Percentiles rank a stretch among this genome's conserved stretches.
These are phyloP conservation scores for Petunia secreta DNA, from an alignment of 257 asterid species.

Conservation along the genomic window DNA sequence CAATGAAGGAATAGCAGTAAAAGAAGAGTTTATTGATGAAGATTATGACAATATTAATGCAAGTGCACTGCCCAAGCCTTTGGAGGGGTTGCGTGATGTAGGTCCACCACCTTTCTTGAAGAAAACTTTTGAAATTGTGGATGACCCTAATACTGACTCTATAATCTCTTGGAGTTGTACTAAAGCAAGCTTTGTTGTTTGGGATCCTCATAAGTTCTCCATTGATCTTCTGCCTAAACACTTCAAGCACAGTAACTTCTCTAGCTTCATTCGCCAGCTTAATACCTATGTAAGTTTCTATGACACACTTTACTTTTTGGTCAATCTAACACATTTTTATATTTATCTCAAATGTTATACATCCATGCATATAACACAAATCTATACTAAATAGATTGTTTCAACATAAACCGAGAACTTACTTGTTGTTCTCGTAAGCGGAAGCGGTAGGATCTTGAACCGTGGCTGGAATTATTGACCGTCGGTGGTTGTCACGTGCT, in stretches of 20 bases:
- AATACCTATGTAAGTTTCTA: slow-evolving; percentile 74
- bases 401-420: too few relatives aligned
- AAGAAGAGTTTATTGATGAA: slow-evolving; percentile 62
- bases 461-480: too few relatives aligned
- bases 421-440: too few relatives aligned
- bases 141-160: slow-evolving; percentile 72
- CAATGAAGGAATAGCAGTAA: slow-evolving; percentile 34
- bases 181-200: slow-evolving; percentile 63
- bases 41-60: slow-evolving; percentile 28
- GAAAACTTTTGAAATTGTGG: slow-evolving; percentile 89
- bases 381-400: too few relatives aligned
- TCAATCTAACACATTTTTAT: too few relatives aligned
- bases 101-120: slow-evolving; percentile 87
- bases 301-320: too few relatives aligned
- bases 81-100: slow-evolving; percentile 60
- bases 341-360: too few relatives aligned
- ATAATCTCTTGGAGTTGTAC: slow-evolving; percentile 73
- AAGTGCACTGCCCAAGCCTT: slow-evolving; percentile 42
- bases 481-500: too few relatives aligned
- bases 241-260: slow-evolving; percentile 90
- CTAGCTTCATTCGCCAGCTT: slow-evolving; percentile 93
- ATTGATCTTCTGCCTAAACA: slow-evolving; percentile 75
- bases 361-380: too few relatives aligned
- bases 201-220: slow-evolving; percentile 83
- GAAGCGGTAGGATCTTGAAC: too few relatives aligned